These are phyloP conservation scores for Ogataea kodamae DNA, from an alignment of 805 yeast genomes.

Conservation along the genomic window DNA sequence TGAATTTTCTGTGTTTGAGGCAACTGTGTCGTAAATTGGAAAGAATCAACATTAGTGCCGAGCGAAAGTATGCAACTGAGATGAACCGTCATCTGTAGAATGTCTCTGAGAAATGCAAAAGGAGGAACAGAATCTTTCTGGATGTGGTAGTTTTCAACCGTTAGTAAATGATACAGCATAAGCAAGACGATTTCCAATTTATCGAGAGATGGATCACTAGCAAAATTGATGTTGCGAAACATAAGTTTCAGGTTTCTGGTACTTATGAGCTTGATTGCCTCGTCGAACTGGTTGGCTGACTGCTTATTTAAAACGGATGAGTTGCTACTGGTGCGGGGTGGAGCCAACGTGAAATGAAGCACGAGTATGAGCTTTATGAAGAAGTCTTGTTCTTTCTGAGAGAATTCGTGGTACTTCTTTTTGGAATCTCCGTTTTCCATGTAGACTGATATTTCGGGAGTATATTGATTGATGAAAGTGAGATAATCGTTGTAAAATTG, in stretches of 20 bases:
- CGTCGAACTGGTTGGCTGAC: slow-evolving; percentile 30
- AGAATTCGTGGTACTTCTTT: slow-evolving; percentile 34
- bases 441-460: slow-evolving; percentile 31
- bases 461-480: slow-evolving; percentile 41
- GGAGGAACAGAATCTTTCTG: slow-evolving; percentile 28
- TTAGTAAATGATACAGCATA: slow-evolving; percentile 47
- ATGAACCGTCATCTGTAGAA: slow-evolving; percentile 38
- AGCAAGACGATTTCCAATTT: slow-evolving; percentile 50
- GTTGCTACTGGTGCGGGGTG: slow-evolving; percentile 28
- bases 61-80: slow-evolving; percentile 46
- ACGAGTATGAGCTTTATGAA: slow-evolving; percentile 50
- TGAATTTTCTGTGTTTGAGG: slow-evolving; percentile 26
- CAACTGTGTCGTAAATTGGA: slow-evolving; percentile 11
- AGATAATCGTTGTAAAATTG: slow-evolving; percentile 51
- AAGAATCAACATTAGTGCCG: slow-evolving; percentile 17
- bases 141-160: slow-evolving; percentile 31
- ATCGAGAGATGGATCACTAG: slow-evolving; percentile 41
- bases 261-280: slow-evolving; percentile 33
- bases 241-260: slow-evolving; percentile 41
- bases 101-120: slow-evolving; percentile 38
- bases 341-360: slow-evolving; percentile 47
- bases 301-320: slow-evolving; percentile 29
- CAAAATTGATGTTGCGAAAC: slow-evolving; percentile 44
- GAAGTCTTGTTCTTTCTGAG: slow-evolving; percentile 32
- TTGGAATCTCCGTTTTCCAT: slow-evolving; percentile 42